Percentiles rank a stretch among this genome's conserved stretches.
Conservation (phyloP, 495 filamentous ascomycete species). For the Aspergillus asperescens region DNA sequence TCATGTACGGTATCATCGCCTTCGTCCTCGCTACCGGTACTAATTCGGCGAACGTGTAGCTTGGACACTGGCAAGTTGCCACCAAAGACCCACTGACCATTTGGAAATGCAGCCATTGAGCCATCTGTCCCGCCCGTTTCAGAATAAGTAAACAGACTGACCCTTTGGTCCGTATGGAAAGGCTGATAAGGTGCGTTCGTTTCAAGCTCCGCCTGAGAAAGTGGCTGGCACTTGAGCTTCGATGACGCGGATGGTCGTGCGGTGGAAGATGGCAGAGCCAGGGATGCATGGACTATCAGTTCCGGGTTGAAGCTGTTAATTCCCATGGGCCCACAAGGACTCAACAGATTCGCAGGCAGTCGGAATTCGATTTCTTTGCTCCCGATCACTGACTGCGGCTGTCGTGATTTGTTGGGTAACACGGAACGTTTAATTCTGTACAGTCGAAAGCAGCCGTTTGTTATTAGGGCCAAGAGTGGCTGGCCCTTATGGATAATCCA, state of each 20-base stretch:
- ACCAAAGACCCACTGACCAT: slow-evolving; percentile 66
- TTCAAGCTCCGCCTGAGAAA: slow-evolving; percentile 88
- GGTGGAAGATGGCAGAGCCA: slow-evolving; percentile 33
- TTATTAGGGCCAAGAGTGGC: slow-evolving; percentile 35
- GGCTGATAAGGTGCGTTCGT: slow-evolving; percentile 86
- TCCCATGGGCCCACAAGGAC: slow-evolving; percentile 34
- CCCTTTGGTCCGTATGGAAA: slow-evolving; percentile 80
- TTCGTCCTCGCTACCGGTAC: slow-evolving; percentile 49
- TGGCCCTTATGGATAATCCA: slow-evolving; percentile 37
- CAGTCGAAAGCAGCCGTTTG: slow-evolving; percentile 51
- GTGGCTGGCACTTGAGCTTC: slow-evolving; percentile 42
- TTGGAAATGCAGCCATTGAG: slow-evolving; percentile 20
- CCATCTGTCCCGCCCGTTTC: slow-evolving; percentile 19
- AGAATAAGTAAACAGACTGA: slow-evolving; percentile 61
- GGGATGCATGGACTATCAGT: slow-evolving; percentile 23
- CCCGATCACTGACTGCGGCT: slow-evolving; percentile 49
- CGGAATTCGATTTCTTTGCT: slow-evolving; percentile 60
- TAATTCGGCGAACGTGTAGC: slow-evolving; percentile 53
- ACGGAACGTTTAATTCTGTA: slow-evolving; percentile 55
- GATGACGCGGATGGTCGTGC: slow-evolving; percentile 26
- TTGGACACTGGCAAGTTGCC: slow-evolving; percentile 54
- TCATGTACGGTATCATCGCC: slow-evolving; percentile 42
- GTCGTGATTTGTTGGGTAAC: slow-evolving; percentile 37
- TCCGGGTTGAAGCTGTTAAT: slow-evolving; percentile 29
- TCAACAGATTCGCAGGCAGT: slow-evolving; percentile 44